These are phyloP conservation scores for Zea mays DNA, from an alignment of 176 grass and related monocot species.

Conservation along the genomic window DNA sequence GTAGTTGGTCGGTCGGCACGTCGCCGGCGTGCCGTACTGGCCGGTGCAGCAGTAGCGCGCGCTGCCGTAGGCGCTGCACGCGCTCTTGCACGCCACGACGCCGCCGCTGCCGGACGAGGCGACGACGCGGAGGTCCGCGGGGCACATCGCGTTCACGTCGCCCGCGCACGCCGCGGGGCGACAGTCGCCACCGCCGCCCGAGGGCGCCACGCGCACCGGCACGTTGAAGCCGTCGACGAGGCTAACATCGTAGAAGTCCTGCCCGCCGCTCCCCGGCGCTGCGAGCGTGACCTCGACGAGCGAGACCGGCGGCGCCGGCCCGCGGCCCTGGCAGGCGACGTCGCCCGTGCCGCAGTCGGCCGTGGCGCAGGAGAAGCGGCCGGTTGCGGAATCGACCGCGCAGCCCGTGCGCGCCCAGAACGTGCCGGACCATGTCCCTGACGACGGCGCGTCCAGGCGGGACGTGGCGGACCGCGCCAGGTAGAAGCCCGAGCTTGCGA, in stretches of 20 bases:
- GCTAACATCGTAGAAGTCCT: conserved; percentile 95
- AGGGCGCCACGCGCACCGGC: conserved; percentile 49
- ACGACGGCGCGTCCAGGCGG: conserved; percentile 38
- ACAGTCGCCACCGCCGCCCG: conserved; percentile 24
- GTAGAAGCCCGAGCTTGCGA: conserved; percentile 56
- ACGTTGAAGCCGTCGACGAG: conserved; percentile 81
- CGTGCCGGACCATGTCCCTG: conserved; percentile 56
- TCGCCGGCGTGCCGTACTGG: conserved; percentile 37
- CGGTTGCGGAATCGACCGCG: conserved; percentile 33
- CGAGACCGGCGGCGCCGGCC: conserved; percentile 47
- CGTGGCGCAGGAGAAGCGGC: conserved; percentile 48
- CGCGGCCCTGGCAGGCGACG: conserved; percentile 39
- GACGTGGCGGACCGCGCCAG: conserved; percentile 39
- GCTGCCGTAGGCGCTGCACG: conserved; percentile 58
- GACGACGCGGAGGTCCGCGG: conserved; percentile 47
- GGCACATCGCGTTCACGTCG: conserved; percentile 60
- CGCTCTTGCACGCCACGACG: conserved; percentile 59
- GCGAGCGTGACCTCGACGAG: conserved; percentile 70
- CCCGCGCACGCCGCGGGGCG: conserved; percentile 42
- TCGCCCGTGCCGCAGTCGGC: conserved; percentile 59
- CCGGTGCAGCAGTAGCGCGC: conserved; percentile 70
- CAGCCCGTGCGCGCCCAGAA: conserved; percentile 69
- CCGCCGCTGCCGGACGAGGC: background rate
- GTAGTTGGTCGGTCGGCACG: conserved; percentile 61
- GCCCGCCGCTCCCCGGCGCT: background rate